Base-by-base conservation (phyloP, 2,329 filamentous ascomycete species). In the Rhinocladiella similis region DNA sequence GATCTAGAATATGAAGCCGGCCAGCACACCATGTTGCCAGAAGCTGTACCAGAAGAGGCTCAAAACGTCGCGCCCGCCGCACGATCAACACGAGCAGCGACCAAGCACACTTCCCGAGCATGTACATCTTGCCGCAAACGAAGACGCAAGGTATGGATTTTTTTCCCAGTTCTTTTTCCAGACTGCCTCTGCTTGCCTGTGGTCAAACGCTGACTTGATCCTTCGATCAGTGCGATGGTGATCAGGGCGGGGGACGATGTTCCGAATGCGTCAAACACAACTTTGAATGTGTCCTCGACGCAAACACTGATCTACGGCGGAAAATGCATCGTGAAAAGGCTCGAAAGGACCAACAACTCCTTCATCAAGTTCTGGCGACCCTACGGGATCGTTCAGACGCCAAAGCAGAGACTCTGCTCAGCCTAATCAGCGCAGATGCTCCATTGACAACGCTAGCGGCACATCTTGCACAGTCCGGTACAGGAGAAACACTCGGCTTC, bases 241-340 rank as follows among this genome's bases (percentile, higher is more conserved):
- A 51, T 18, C 49, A 51, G 22, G 43, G 43, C 43, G 25, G 19
- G 10, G 43, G 43, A 12, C 27, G 25, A 20, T 51, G 49, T 42
- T 42, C 49, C 41, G 49, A 51, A 51, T 51, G 49, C 49, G 16
- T 51, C 49, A 51, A 51, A 22, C 49, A 42, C 22, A 43, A 33
- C 14, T 41, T 51, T n/a, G 49, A 43, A 16, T 51, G 49, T 43
- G 20, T 51, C n/a, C 36, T 51, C n/a, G 49, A 51, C n/a, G 38
- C 38, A 51, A 43, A 51, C 19, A 33, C 49, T 12, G 49, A 51
- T 29, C 27, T 29, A 14, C 25, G 49, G 16, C 49, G 49, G 22
- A 51, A 51, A 10, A 27, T 43, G 42, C 49, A 51, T 18, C 49
- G 49, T 20, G 49, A 51, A 33, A 51, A 51, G 36, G 49, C 49